Conservation (phyloP, 2,329 filamentous ascomycete species). For the Aspergillus brunneoviolaceus region DNA sequence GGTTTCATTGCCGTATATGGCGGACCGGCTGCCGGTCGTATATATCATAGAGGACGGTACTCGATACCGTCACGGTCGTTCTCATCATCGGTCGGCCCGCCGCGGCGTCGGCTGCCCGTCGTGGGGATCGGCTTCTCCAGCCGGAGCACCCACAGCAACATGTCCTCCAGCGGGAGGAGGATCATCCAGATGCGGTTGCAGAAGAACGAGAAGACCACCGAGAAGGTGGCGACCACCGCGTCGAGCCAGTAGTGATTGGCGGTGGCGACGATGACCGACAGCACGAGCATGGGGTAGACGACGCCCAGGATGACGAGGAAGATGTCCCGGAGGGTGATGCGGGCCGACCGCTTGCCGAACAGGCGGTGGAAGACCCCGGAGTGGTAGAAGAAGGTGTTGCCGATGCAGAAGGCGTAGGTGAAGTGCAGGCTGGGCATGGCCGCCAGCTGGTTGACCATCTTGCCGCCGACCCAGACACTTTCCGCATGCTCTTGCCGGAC, state of each 20-base stretch:
- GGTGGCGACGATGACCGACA: slow-evolving; percentile 56
- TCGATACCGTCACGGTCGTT: not conserved
- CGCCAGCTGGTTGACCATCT: slow-evolving; percentile 59
- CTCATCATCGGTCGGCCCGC: not conserved
- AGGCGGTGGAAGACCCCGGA: slow-evolving; percentile 50
- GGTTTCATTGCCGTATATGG: not conserved
- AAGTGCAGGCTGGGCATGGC: slow-evolving; percentile 61
- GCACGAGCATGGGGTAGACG: slow-evolving; percentile 51
- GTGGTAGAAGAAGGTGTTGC: slow-evolving; percentile 55
- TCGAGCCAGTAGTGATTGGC: slow-evolving; percentile 62
- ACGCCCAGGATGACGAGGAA: slow-evolving; percentile 49
- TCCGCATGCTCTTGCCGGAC: slow-evolving; percentile 57
- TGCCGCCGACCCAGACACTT: slow-evolving; percentile 55
- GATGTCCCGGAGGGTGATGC: slow-evolving; percentile 42
- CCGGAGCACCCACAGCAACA: slow-evolving; percentile 49
- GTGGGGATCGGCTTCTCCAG: slow-evolving; percentile 55
- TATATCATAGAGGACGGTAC: not conserved
- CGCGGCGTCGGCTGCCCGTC: slow-evolving; percentile 42
- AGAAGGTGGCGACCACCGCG: slow-evolving; percentile 51
- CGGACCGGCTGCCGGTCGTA: not conserved
- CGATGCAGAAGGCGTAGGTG: slow-evolving; percentile 56
- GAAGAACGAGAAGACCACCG: slow-evolving; percentile 49
- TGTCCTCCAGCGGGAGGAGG: slow-evolving; percentile 53
- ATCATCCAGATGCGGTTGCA: slow-evolving; percentile 53
- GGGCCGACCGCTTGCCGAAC: slow-evolving; percentile 44